These are phyloP conservation scores for Crassisporium funariophilum DNA, from an alignment of 768 basidiomycete genomes.

Conservation along the genomic window DNA sequence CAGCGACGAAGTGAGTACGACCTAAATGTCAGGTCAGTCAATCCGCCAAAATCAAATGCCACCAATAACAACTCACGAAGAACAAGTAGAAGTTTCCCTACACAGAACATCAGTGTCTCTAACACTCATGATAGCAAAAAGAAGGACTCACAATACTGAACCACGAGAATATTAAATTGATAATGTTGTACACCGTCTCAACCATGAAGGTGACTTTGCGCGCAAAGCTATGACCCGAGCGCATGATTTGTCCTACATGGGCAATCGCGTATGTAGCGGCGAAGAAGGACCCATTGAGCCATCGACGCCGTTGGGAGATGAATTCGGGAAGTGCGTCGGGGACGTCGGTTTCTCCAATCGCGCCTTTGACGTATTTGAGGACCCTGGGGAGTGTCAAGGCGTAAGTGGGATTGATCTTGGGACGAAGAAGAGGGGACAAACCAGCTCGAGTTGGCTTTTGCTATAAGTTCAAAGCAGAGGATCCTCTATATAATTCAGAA, in stretches of 20 bases:
- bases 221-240: constrained; percentile 76
- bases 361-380: constrained; percentile 95
- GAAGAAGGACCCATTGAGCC: constrained; percentile 93
- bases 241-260: constrained; percentile 78
- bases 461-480: constrained; percentile 78
- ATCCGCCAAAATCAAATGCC: not conserved
- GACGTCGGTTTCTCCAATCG: constrained; percentile 92
- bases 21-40: constrained; percentile 40
- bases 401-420: constrained; percentile 3
- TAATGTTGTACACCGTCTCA: constrained; percentile 85
- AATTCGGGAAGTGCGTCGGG: constrained; percentile 93
- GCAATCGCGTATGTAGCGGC: constrained; percentile 93
- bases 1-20: constrained; percentile 85
- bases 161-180: constrained; percentile 92
- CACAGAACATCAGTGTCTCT: not conserved
- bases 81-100: constrained; percentile 96
- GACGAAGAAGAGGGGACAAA: constrained; percentile 27
- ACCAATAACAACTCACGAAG: constrained; percentile 60
- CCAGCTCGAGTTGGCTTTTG: constrained; percentile 80
- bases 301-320: constrained; percentile 87
- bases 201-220: constrained; percentile 75
- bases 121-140: not conserved
- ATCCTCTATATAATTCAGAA: constrained; percentile 58
- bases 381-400: constrained; percentile 60
- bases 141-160: constrained; percentile 74